Base-by-base conservation (phyloP, 2,329 filamentous ascomycete genomes). In the Leptographium flavum region DNA sequence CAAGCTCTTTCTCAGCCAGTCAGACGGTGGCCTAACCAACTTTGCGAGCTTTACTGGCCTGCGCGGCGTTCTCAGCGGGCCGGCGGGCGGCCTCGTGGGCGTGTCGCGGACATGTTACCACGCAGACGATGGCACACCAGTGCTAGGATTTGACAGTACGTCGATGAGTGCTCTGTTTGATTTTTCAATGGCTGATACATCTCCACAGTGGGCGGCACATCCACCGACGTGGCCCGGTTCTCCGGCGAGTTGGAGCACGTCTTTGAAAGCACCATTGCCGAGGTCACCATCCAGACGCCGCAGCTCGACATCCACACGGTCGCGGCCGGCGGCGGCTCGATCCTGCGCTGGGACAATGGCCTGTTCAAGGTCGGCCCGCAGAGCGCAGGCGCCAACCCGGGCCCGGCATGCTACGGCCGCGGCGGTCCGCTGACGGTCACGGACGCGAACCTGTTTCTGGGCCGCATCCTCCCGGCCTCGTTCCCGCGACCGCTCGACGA, bases 271-370 rank as follows among this genome's bases (percentile, higher is more conserved):
- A 81, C 77, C 2, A 48, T 32, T 1, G 87, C 88, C 0, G 88
- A 87, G 15, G 83, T 94, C 1, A 88, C 87, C 0, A 92, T 94
- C 21, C 87, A 94, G 55, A 87, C 83, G 0, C 87, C 87, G 0
- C 87, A 94, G 56, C 71, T 94, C 0, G 87, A 94, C 56, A 94
- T 94, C 64, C 94, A 94, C 60, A 94, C 87, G 0, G 88, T 95
- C 1, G 88, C 88, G 5, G 87, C 88, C 3, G 87, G 87, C 38
- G 87, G 87, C 50, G 86, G 86, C 8, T 50, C 50, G 8, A 68
- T 77, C 15, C 64, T 87, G 0, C 80, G 79, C 56, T 82, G 74
- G 67, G 71, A 70, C 43, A 83, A 83, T 46, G 79, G 75, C 53
- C 79, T 67, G 1, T 81, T 81, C 0, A 74, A 83, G 5, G 83